These are phyloP conservation scores for Aspergillus hortae DNA, from an alignment of 2,329 filamentous ascomycete genomes.

Conservation along the genomic window DNA sequence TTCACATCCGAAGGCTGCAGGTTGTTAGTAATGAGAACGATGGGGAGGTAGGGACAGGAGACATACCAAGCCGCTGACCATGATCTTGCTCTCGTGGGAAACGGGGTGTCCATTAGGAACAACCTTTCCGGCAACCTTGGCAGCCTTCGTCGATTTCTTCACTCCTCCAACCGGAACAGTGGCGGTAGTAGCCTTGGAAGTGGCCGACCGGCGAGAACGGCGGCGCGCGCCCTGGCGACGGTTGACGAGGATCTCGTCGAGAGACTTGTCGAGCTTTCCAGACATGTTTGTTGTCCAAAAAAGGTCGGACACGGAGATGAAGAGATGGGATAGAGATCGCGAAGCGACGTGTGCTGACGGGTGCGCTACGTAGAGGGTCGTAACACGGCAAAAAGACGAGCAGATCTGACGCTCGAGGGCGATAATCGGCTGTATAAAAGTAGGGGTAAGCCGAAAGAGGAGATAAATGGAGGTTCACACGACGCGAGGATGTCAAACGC, in stretches of 20 bases:
- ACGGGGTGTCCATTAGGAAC: slow-evolving; percentile 62
- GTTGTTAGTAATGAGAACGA: neutral
- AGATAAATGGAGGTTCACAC: neutral
- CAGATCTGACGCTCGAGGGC: neutral
- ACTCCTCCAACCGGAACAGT: slow-evolving; percentile 78
- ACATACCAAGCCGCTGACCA: slow-evolving; percentile 96
- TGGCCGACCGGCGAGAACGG: slow-evolving; percentile 41
- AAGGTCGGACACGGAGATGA: neutral
- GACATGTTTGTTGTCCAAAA: slow-evolving; percentile 60
- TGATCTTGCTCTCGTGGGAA: slow-evolving; percentile 84
- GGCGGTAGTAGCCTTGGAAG: slow-evolving; percentile 41
- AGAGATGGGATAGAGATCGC: neutral
- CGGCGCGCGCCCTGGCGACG: slow-evolving; percentile 55
- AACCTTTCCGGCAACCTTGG: slow-evolving; percentile 45
- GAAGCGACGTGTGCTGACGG: neutral
- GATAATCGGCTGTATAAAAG: neutral
- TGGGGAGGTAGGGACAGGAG: neutral
- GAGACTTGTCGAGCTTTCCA: slow-evolving; percentile 92
- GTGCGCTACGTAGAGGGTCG: neutral
- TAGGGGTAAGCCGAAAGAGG: neutral
- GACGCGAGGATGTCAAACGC: slow-evolving; percentile 11
- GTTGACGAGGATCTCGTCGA: slow-evolving; percentile 93
- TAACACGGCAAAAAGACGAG: neutral
- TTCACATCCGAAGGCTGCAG: slow-evolving; percentile 87
- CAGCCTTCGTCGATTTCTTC: slow-evolving; percentile 66